These are phyloP conservation scores for Rhazya stricta DNA, from an alignment of 257 asterid species.

Conservation along the genomic window DNA sequence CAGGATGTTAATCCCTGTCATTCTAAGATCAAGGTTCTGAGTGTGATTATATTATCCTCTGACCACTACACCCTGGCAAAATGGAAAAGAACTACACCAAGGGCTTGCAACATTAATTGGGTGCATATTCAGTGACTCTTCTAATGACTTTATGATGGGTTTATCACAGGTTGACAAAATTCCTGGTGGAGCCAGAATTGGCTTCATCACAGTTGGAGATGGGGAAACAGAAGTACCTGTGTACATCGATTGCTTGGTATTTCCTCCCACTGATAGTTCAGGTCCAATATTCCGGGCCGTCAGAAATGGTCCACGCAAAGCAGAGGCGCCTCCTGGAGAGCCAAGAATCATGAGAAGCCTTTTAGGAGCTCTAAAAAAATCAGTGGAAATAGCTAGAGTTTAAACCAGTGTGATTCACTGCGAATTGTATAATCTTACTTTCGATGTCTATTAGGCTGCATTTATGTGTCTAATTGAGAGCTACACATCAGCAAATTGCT, in stretches of 20 bases:
- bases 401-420: slow-evolving; percentile 11
- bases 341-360: slow-evolving; percentile 92
- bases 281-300: slow-evolving; percentile 67
- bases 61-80: not conserved
- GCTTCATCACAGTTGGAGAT: slow-evolving; percentile 67
- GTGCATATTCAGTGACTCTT: not conserved
- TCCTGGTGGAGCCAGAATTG: slow-evolving; percentile 89
- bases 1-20: not conserved
- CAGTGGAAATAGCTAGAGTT: slow-evolving; percentile 61
- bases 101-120: not conserved
- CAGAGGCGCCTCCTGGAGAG: slow-evolving; percentile 70
- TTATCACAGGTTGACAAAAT: slow-evolving; percentile 69
- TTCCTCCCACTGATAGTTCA: slow-evolving; percentile 49
- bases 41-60: not conserved
- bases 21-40: not conserved
- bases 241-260: slow-evolving; percentile 79
- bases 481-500: not conserved
- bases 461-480: too few species aligned
- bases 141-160: not conserved
- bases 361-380: slow-evolving; percentile 71
- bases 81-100: not conserved
- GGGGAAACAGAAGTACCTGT: slow-evolving; percentile 60
- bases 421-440: not conserved
- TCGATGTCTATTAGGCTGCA: not conserved
- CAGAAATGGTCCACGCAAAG: slow-evolving; percentile 68